phyloP scores from a whole-genome alignment of 352 stramenopile species.

The Phytophthora multivora region DNA sequence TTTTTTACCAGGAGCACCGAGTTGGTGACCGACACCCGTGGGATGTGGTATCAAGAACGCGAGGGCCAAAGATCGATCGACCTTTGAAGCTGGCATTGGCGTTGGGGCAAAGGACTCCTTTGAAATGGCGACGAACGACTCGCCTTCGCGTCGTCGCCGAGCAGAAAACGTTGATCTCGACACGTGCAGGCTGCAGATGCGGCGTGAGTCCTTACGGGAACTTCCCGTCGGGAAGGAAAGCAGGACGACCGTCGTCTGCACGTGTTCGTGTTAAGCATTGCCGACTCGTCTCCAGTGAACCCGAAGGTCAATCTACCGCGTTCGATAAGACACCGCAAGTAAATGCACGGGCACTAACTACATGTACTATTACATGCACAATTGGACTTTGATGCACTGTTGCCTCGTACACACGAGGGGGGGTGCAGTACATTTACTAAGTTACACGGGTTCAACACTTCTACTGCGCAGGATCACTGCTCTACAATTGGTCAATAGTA shows the following conservation, averaged over 20 bases:
- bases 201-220: background rate
- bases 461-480: no score
- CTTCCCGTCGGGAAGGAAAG: no score
- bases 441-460: no score
- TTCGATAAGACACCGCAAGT: background rate
- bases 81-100: background rate
- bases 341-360: background rate
- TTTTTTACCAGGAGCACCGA: background rate
- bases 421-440: no score
- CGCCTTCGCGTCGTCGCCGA: background rate
- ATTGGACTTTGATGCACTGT: background rate
- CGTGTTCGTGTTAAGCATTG: slow-evolving; percentile 3
- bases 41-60: background rate
- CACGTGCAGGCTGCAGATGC: no score
- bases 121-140: no score
- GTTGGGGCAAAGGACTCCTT: no score
- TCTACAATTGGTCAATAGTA: background rate
- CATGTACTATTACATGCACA: background rate
- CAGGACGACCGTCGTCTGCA: background rate
- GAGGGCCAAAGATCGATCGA: background rate
- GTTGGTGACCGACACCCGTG: background rate
- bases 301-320: background rate
- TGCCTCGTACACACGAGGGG: background rate
- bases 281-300: slow-evolving; percentile 2
- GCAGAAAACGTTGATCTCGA: no score